A percentile compares a stretch with the other conserved stretches of the same genome.
phyloP scores from a whole-genome alignment of 805 yeast species.

The Yamadazyma paraphyllophila region DNA sequence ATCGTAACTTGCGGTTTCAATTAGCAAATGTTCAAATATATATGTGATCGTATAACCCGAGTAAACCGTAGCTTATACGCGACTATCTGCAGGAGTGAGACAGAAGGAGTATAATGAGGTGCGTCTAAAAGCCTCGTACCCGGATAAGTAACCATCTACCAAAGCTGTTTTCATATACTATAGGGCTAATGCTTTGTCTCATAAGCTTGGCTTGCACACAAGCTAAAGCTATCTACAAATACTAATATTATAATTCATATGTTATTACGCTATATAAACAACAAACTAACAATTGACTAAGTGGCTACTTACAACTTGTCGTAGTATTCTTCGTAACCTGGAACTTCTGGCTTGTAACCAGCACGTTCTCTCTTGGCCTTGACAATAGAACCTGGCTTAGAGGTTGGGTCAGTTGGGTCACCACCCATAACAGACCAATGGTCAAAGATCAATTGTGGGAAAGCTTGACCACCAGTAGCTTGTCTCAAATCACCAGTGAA shows the following conservation, averaged over 20 bases:
- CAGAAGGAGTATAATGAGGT: too few relatives aligned
- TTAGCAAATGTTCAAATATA: too few relatives aligned
- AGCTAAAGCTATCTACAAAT: slow-evolving; percentile 1
- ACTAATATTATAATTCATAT: slow-evolving; percentile 5
- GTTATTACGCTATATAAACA: slow-evolving; percentile 9
- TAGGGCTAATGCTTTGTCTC: too few relatives aligned
- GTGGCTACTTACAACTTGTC: slow-evolving; percentile 66
- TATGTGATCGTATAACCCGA: too few relatives aligned
- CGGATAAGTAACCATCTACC: too few relatives aligned
- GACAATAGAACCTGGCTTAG: slow-evolving; percentile 63
- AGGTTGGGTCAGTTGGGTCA: slow-evolving; percentile 85
- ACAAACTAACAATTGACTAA: slow-evolving; percentile 4
- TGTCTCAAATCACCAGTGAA: slow-evolving; percentile 99
- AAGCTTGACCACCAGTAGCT: slow-evolving; percentile 99
- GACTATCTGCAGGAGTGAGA: too few relatives aligned
- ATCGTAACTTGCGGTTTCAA: too few relatives aligned
- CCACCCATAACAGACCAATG: slow-evolving; percentile 93
- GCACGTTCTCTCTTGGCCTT: slow-evolving; percentile 80
- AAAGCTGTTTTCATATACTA: too few relatives aligned
- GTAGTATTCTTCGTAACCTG: slow-evolving; percentile 99
- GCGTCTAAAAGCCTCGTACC: too few relatives aligned
- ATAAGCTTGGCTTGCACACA: too few relatives aligned
- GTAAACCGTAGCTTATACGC: too few relatives aligned
- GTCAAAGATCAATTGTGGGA: slow-evolving; percentile 99
- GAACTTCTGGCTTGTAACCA: slow-evolving; percentile 96